Conservation (phyloP, 768 basidiomycete species). For the Fibroporia radiculosa region DNA sequence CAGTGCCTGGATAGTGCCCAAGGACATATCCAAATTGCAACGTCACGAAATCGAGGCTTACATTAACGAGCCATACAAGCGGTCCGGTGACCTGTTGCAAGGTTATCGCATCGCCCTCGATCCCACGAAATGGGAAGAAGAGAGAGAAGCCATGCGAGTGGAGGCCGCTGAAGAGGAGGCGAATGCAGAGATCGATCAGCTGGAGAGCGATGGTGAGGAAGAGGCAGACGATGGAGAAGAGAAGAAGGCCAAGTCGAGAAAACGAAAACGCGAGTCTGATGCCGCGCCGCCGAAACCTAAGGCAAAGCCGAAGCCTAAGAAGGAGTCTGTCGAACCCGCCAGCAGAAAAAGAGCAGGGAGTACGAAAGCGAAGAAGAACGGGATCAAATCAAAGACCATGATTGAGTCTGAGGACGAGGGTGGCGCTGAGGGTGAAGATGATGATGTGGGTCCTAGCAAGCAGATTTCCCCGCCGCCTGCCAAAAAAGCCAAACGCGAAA, state of each 20-base stretch:
- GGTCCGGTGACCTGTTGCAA: slow-evolving; percentile 62
- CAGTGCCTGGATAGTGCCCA: slow-evolving; percentile 79
- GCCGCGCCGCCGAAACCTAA: slow-evolving; percentile 31
- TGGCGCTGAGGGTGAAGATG: slow-evolving; percentile 27
- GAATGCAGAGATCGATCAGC: slow-evolving; percentile 61
- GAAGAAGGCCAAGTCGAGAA: slow-evolving; percentile 39
- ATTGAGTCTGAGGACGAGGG: slow-evolving; percentile 58
- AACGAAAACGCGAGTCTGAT: slow-evolving; percentile 60
- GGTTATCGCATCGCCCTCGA: slow-evolving; percentile 74
- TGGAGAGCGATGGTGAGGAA: slow-evolving; percentile 44
- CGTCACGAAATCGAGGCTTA: slow-evolving; percentile 78
- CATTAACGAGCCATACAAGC: slow-evolving; percentile 71
- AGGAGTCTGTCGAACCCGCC: slow-evolving; percentile 30
- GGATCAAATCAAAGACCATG: slow-evolving; percentile 51
- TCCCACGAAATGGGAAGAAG: slow-evolving; percentile 60
- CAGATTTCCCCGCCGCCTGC: slow-evolving; percentile 53
- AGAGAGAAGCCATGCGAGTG: slow-evolving; percentile 27
- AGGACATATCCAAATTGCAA: slow-evolving; percentile 76
- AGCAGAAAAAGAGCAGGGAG: slow-evolving; percentile 28
- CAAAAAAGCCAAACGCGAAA: slow-evolving; percentile 55
- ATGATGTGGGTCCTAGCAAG: slow-evolving; percentile 41
- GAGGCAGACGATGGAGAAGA: slow-evolving; percentile 43
- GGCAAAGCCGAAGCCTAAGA: slow-evolving; percentile 40
- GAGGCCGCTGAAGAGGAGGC: slow-evolving; percentile 39
- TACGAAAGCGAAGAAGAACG: slow-evolving; percentile 45